Base-by-base conservation (phyloP, 1,284 basidiomycete genomes). In the Exsudoporus floridanus region DNA sequence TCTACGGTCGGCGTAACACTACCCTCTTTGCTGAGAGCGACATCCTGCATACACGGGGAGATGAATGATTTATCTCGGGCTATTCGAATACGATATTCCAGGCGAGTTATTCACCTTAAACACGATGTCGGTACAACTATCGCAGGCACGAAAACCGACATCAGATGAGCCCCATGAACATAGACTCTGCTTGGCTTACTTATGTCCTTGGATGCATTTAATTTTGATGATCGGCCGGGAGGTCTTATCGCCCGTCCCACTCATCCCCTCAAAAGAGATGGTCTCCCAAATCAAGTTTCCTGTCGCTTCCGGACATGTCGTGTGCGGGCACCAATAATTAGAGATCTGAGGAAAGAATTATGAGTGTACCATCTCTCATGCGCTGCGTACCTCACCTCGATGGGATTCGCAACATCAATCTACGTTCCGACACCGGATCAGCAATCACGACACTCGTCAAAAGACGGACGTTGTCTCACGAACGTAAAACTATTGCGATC, bases 291-390 rank as follows among this genome's bases (percentile, higher is more conserved):
- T 36, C n/a, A 63, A 7, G 21, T 42, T 1, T 2, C 58, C 51
- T 10, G 45, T 57, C 14, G 38, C 4, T 1, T 6, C 0, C 1
- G 45, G 5, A 27, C 60, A 62, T 4, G 0, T 0, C 23, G 0
- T 7, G 19, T 64, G 25, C 1, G 46, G 37, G 36, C 60, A 58
- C 58, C 44, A 61, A 33, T 4, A 58, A 37, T 25, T 7, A 34
- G 34, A 18, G 23, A 52, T 27, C 48, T 54, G 27, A 21, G n/a
- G 19, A 30, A 45, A 7, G 31, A 16, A 21, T 49, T 38, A 41
- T 3, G 18, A 40, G 30, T 10, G 16, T 7, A 12, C 34, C 13
- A 16, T 18, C n/a, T 16, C 18, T 8, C 25, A 37, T 23, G 0
- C 13, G 38, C 35, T 30, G 28, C 3, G 23, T 9, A 31, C 16